Evolutionary conservation across 2,329 filamentous ascomycete species (phyloP), one percentile per base, ranked within the genome.

Genomic region (Aspergillus neoniger): DNA sequence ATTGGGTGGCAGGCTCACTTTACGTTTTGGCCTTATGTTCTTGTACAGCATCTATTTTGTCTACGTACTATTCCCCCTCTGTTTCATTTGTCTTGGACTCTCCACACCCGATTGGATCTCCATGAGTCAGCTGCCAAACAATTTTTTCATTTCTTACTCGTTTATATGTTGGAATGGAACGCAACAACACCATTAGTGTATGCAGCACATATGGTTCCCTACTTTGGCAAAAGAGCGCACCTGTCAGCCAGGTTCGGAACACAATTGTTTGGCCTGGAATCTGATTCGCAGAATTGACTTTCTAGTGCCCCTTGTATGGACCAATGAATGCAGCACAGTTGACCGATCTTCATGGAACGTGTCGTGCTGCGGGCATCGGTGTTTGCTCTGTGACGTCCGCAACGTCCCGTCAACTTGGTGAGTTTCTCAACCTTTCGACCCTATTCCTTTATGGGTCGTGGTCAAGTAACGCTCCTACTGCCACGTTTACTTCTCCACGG

Each of bases 31-130:
- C 41, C 55, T 56, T 30, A 36, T 39, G 17, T 54, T 57, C 36
- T 57, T 57, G 57, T 62, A 63, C 61, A 61, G 58, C 57, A 59
- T 58, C 48, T 65, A 58, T 39, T 53, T 56, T 61, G 47, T 55
- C 56, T 53, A 62, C 60, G 57, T 57, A 59, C 55, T 58, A 61
- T 62, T 63, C 64, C 61, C 61, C 57, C 56, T 62, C 41, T 39
- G 58, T 62, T 57, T 58, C 53, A 58, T 59, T 57, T 54, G 28
- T 21, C 15, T 48, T 50, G 47, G 23, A 49, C 32, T 61, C 19
- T 53, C 48, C 41, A 21, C 48, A 12, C 28, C 4, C 60, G 47
- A 62, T 65, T 65, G 64, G 63, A 51, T 55, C 25, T 25, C 41
- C 30, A 56, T 48, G 58, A 58, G 59, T 59, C 57, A 61, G 61